Conservation (phyloP, 768 basidiomycete species). For the Phaffia australis region DNA sequence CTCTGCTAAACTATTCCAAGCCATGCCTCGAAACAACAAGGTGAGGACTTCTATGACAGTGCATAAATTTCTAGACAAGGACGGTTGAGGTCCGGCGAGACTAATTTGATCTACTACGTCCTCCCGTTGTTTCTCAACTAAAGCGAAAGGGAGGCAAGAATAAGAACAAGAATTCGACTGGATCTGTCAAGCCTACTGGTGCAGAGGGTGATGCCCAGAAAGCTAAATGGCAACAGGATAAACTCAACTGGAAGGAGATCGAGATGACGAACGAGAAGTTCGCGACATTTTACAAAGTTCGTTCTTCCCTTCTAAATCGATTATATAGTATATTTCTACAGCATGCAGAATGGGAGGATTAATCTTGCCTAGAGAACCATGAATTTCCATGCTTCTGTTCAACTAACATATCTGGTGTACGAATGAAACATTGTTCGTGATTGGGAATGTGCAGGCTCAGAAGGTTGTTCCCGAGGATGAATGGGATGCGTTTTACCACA, state of each 20-base stretch:
- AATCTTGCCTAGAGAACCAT: too few relatives aligned
- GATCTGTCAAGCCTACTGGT: not conserved
- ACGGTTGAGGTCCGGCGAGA: too few relatives aligned
- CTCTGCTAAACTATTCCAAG: too few relatives aligned
- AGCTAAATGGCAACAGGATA: not conserved
- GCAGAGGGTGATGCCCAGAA: not conserved
- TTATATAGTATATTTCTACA: not conserved
- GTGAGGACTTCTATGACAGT: too few relatives aligned
- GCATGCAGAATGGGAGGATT: not conserved
- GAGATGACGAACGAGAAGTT: slow-evolving; percentile 38
- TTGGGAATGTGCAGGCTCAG: slow-evolving; percentile 45
- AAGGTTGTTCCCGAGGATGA: slow-evolving; percentile 60
- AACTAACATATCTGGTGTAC: not conserved
- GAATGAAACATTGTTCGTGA: not conserved
- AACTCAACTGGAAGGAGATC: slow-evolving; percentile 7
- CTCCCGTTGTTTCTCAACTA: not conserved
- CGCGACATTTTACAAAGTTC: slow-evolving; percentile 43
- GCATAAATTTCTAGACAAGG: too few relatives aligned
- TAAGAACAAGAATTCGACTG: not conserved
- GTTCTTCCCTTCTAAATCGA: slow-evolving; percentile 3
- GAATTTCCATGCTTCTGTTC: slow-evolving; percentile 3
- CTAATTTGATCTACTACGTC: too few relatives aligned
- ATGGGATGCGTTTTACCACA: slow-evolving; percentile 61
- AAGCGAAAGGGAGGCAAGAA: not conserved
- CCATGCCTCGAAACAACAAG: too few relatives aligned